Base-by-base conservation (phyloP, 2,329 filamentous ascomycete genomes). In the Tolypocladium pustulatum region DNA sequence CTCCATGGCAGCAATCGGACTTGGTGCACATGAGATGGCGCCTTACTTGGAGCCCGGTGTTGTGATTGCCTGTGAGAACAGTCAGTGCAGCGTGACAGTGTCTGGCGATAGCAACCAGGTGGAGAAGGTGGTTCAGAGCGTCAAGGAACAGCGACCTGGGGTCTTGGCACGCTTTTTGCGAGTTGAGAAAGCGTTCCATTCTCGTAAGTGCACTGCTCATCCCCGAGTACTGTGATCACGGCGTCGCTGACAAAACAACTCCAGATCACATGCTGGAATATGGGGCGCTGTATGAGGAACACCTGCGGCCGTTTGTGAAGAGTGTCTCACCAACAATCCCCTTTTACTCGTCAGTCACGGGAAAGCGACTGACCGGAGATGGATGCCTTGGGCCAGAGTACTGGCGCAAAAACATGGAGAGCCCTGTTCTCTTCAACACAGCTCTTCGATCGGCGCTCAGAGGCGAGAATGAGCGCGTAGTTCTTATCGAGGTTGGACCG, bases 111-210 rank as follows among this genome's bases (percentile, higher is more conserved):
- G 8, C 27, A 27, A 51, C 7, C 27, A 32, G 8, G 37, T 56
- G 4, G 54, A 46, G 15, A 13, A 20, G 36, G 54, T 41, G 27
- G n/a, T 56, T n/a, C 22, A 12, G 4, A 46, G n/a, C 7, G 40
- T 56, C 38, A 55, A 55, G 13, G 22, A 40, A 34, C 63, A 59
- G 0, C 58, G 65, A 6, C 69, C 72, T 0, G 69, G 68, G 20
- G 67, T 67, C 0, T 66, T 73, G 22, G 66, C 69, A 1, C 66
- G 71, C 1, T 53, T 65, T 9, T 62, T 78, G 2, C 71, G 72
- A 46, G 71, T 75, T 1, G 69, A 74, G n/a, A 73, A 68, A 57
- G 75, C 75, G 0, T 78, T 76, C 57, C 76, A 78, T 64, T 78
- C 76, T 4, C 65, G 69, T 1, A 38, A 58, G 4, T 73, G 72